Conservation (phyloP, 176 grass and related monocot species). For the Hordeum vulgare region DNA sequence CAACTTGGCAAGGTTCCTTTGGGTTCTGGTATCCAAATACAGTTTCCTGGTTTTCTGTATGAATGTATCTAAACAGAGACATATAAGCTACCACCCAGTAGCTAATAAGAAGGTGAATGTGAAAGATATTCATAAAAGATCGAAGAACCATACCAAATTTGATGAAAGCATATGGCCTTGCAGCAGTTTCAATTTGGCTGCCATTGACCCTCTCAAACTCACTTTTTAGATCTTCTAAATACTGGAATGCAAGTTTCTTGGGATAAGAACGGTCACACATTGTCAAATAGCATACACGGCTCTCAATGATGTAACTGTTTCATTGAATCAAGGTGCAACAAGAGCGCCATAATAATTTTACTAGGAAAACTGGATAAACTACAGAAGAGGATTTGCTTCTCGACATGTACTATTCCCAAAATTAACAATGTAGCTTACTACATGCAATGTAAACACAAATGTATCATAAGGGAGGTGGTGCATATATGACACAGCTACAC, state of each 20-base stretch:
- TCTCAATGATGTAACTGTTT: conserved; percentile 89
- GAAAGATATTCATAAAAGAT: conserved; percentile 5
- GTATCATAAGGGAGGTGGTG: background rate
- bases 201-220: conserved; percentile 93
- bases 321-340: conserved; percentile 30
- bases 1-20: conserved; percentile 85
- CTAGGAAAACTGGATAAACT: background rate
- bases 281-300: conserved; percentile 89
- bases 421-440: background rate
- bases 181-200: conserved; percentile 92
- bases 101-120: background rate
- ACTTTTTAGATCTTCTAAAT: conserved; percentile 95
- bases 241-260: conserved; percentile 97
- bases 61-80: conserved; percentile 64
- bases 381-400: background rate
- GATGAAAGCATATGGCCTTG: conserved; percentile 94
- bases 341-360: background rate
- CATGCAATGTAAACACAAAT: background rate
- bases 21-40: conserved; percentile 89
- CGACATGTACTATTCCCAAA: background rate
- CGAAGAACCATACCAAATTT: conserved; percentile 67
- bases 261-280: conserved; percentile 97
- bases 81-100: conserved; percentile 8
- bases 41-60: conserved; percentile 97
- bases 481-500: background rate